phyloP scores from a whole-genome alignment of 2,329 filamentous ascomycete species.

The Talaromyces rugulosus region DNA sequence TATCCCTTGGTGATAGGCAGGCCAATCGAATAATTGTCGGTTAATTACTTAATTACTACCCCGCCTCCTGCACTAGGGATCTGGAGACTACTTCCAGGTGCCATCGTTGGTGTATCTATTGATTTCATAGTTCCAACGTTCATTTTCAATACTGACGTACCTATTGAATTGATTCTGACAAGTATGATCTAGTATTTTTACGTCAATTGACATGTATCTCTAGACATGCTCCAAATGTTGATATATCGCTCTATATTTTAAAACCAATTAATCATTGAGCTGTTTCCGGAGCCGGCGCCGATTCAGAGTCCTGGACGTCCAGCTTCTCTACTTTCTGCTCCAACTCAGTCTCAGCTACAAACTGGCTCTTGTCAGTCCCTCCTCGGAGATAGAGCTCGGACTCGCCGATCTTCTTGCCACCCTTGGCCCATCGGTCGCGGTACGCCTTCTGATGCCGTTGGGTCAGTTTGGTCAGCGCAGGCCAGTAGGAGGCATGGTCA shows the following conservation, averaged over 20 bases:
- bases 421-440: conserved; percentile 69
- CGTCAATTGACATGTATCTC: neutral
- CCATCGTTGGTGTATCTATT: neutral
- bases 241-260: neutral
- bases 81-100: neutral
- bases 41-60: neutral
- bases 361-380: conserved; percentile 37
- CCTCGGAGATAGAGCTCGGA: conserved; percentile 83
- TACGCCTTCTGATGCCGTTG: conserved; percentile 61
- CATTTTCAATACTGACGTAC: neutral
- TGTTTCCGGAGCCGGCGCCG: neutral
- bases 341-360: conserved; percentile 4
- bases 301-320: conserved; percentile 6
- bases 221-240: neutral
- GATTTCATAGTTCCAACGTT: neutral
- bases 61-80: neutral
- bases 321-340: conserved; percentile 18
- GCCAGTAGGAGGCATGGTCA: conserved; percentile 86
- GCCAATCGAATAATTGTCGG: neutral
- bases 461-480: conserved; percentile 70
- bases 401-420: conserved; percentile 78
- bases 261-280: neutral
- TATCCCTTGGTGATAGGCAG: neutral
- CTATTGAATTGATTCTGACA: neutral
- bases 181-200: neutral